Base-by-base conservation (phyloP, 23 red algal species). In the Chondrus crispus region DNA sequence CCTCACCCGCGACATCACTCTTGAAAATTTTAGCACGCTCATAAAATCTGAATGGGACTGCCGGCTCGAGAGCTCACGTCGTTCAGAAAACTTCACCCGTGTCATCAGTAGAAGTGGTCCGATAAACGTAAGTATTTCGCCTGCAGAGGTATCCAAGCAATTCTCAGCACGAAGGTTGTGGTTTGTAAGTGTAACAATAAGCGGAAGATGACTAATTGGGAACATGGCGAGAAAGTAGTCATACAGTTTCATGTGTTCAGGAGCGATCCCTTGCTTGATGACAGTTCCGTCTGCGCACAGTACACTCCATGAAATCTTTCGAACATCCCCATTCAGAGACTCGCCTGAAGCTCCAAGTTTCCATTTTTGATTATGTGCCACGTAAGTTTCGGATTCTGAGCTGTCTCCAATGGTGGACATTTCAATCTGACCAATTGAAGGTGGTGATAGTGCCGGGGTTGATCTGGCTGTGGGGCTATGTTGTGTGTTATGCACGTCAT, bases 231-330 rank as follows among this genome's bases (percentile, higher is more conserved):
- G 13, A 19, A 80, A 80, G 30, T 20, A 80, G 74, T 80, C 74
- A 20, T n/a, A 16, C 45, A 30, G 74, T 80, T 80, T 12, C 74
- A 80, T 46, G 74, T n/a, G n/a, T n/a, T n/a, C n/a, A n/a, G n/a
- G n/a, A n/a, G n/a, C n/a, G n/a, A n/a, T n/a, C n/a, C n/a, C n/a
- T n/a, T n/a, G n/a, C n/a, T n/a, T n/a, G n/a, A n/a, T n/a, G n/a
- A n/a, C n/a, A n/a, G n/a, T n/a, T n/a, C n/a, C n/a, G n/a, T n/a
- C n/a, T n/a, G n/a, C n/a, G n/a, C n/a, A n/a, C n/a, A n/a, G n/a
- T n/a, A n/a, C n/a, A n/a, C n/a, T n/a, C n/a, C n/a, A n/a, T n/a
- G n/a, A n/a, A n/a, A n/a, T n/a, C n/a, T n/a, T n/a, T n/a, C n/a
- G n/a, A n/a, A n/a, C n/a, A n/a, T n/a, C n/a, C n/a, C n/a, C n/a